Conservation (phyloP, 1,284 basidiomycete species). For the Cryptococcus sp. region DNA sequence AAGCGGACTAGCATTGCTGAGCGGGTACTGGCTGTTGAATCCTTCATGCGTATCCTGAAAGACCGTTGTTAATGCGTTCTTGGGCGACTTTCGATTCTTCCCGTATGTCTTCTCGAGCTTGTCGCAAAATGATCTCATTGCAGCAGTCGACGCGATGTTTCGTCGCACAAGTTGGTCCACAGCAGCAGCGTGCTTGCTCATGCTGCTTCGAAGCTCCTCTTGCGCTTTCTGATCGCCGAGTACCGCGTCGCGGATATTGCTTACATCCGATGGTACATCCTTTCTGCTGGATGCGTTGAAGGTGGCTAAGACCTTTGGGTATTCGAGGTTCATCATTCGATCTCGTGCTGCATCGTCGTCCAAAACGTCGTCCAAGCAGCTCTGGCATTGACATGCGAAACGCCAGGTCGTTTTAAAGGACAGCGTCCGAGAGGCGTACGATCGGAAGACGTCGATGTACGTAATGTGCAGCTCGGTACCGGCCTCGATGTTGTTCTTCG, state of each 20-base stretch:
- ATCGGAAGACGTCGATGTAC: slow-evolving; percentile 1
- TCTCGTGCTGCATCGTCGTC: not conserved
- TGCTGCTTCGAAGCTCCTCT: too few species aligned
- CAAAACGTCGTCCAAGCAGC: not conserved
- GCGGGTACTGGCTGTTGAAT: not conserved
- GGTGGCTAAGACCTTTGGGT: not conserved
- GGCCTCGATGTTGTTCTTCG: not conserved
- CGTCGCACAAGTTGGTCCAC: not conserved
- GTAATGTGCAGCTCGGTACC: not conserved
- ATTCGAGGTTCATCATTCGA: not conserved
- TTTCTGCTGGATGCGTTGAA: too few species aligned
- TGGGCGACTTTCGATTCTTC: not conserved
- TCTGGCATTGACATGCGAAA: not conserved
- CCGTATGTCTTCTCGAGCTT: slow-evolving; percentile 4
- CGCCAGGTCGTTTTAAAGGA: not conserved
- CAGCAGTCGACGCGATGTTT: not conserved
- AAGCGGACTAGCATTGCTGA: not conserved
- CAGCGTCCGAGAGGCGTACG: not conserved
- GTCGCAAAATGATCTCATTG: not conserved
- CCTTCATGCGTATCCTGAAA: not conserved
- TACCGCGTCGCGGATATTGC: too few species aligned
- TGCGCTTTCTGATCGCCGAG: too few species aligned
- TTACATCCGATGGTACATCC: too few species aligned
- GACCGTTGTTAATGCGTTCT: not conserved
- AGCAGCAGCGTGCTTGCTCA: not conserved